A percentile compares a stretch with the other conserved stretches of the same genome.
Conservation (phyloP, 2,329 filamentous ascomycete species). For the Colletotrichum falcatum region DNA sequence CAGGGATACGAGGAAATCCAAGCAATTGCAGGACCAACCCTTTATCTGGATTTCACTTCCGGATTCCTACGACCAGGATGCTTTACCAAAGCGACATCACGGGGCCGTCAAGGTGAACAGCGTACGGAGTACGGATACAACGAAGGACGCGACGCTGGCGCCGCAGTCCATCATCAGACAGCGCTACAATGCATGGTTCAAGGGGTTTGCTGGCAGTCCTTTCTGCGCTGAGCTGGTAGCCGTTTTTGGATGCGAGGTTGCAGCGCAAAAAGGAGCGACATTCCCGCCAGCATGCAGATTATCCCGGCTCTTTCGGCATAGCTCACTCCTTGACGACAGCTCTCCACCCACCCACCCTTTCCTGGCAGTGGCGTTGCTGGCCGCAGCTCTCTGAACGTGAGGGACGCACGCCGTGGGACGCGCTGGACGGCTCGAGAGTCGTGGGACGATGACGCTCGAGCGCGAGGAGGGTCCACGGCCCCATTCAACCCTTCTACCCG, state of each 20-base stretch:
- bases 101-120: slow-evolving; percentile 7
- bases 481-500: slow-evolving; percentile 42
- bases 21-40: slow-evolving; percentile 26
- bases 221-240: slow-evolving; percentile 28
- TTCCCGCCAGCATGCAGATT: slow-evolving; percentile 23
- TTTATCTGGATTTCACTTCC: slow-evolving; percentile 15
- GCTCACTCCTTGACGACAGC: slow-evolving; percentile 25
- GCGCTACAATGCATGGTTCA: slow-evolving; percentile 18
- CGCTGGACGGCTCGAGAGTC: slow-evolving; percentile 30
- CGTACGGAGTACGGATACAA: no score
- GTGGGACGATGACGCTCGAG: slow-evolving; percentile 42
- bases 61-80: slow-evolving; percentile 13
- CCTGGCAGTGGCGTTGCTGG: slow-evolving; percentile 30
- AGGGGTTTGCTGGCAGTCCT: slow-evolving; percentile 12
- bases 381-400: slow-evolving; percentile 36
- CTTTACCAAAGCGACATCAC: slow-evolving; percentile 12
- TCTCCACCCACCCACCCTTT: background rate
- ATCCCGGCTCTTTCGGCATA: slow-evolving; percentile 35
- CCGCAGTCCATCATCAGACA: background rate
- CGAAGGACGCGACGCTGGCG: slow-evolving; percentile 5
- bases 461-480: slow-evolving; percentile 40
- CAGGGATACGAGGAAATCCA: slow-evolving; percentile 35
- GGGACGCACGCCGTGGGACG: slow-evolving; percentile 30
- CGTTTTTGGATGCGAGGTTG: slow-evolving; percentile 33
- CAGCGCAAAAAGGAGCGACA: slow-evolving; percentile 35